These are phyloP conservation scores for Microdochium paspali DNA, from an alignment of 2,329 filamentous ascomycete species.

Conservation along the genomic window DNA sequence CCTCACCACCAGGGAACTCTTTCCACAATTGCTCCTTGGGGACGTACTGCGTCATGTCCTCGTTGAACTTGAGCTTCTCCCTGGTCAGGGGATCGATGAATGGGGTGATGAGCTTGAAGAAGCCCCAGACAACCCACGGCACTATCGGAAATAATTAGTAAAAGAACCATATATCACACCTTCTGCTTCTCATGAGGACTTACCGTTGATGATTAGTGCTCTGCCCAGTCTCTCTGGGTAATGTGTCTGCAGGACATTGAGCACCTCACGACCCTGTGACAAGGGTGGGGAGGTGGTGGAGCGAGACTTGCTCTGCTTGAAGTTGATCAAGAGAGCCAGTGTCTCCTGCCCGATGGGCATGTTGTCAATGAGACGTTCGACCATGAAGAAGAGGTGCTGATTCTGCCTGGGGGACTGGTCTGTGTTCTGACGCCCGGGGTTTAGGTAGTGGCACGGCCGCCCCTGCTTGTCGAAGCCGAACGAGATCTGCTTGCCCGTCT, in stretches of 20 bases:
- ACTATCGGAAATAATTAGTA: conserved; percentile 37
- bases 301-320: conserved; percentile 68
- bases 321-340: conserved; percentile 82
- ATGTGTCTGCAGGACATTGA: conserved; percentile 88
- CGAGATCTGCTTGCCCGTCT: conserved; percentile 90
- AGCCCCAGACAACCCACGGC: conserved; percentile 82
- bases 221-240: conserved; percentile 88
- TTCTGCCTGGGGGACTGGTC: conserved; percentile 77
- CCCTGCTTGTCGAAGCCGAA: conserved; percentile 78
- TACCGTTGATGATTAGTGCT: conserved; percentile 82
- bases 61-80: conserved; percentile 96
- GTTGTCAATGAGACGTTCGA: conserved; percentile 81
- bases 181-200: conserved; percentile 19
- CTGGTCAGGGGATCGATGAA: conserved; percentile 94
- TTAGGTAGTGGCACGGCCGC: conserved; percentile 84
- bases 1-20: conserved; percentile 61
- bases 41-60: conserved; percentile 76
- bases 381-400: conserved; percentile 91
- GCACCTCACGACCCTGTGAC: conserved; percentile 68
- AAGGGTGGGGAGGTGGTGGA: conserved; percentile 66
- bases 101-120: conserved; percentile 92
- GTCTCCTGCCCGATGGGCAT: conserved; percentile 84
- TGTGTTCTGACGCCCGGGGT: conserved; percentile 88
- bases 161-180: not conserved
- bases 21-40: conserved; percentile 76